Conservation (phyloP, 352 stramenopile genomes). For the Pythium dissotocum region DNA sequence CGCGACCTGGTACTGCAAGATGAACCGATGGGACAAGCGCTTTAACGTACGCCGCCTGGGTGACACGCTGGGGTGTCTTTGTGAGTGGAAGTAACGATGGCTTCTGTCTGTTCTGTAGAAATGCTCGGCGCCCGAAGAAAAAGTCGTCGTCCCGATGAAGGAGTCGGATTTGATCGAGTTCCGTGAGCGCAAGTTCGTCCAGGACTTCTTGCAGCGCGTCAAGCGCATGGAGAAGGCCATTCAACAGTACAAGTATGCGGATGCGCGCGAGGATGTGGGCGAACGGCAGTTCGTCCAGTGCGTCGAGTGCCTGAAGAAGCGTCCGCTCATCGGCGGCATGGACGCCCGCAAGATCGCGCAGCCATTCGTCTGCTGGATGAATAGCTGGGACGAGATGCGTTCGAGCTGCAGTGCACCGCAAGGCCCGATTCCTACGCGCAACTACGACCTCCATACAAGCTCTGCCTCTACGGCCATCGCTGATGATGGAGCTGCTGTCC, state of each 20-base stretch:
- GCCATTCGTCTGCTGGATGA: slow-evolving; percentile 87
- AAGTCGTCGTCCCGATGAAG: slow-evolving; percentile 67
- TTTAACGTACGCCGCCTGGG: slow-evolving; percentile 54
- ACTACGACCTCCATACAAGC: slow-evolving; percentile 18
- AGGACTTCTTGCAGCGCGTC: slow-evolving; percentile 65
- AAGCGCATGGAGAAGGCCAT: slow-evolving; percentile 79
- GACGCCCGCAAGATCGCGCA: slow-evolving; percentile 62
- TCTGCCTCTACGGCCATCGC: background rate
- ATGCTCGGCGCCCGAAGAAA: slow-evolving; percentile 72
- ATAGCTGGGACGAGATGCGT: slow-evolving; percentile 73
- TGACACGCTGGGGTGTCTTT: background rate
- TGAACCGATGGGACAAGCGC: slow-evolving; percentile 82
- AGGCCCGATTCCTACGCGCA: slow-evolving; percentile 31
- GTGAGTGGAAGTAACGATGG: background rate
- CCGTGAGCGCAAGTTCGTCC: slow-evolving; percentile 63
- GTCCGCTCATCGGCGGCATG: slow-evolving; percentile 75
- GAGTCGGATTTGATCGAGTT: slow-evolving; percentile 61
- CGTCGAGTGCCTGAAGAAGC: slow-evolving; percentile 69
- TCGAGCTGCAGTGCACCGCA: slow-evolving; percentile 78
- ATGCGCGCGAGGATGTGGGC: slow-evolving; percentile 62
- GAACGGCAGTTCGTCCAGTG: slow-evolving; percentile 74
- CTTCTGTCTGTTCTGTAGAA: slow-evolving; percentile 39
- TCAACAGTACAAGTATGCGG: slow-evolving; percentile 62
- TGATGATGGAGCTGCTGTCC: background rate
- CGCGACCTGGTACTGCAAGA: slow-evolving; percentile 83